Evolutionary conservation across 495 filamentous ascomycete genomes (phyloP).

Genomic region (Bathelium albidoporum): DNA sequence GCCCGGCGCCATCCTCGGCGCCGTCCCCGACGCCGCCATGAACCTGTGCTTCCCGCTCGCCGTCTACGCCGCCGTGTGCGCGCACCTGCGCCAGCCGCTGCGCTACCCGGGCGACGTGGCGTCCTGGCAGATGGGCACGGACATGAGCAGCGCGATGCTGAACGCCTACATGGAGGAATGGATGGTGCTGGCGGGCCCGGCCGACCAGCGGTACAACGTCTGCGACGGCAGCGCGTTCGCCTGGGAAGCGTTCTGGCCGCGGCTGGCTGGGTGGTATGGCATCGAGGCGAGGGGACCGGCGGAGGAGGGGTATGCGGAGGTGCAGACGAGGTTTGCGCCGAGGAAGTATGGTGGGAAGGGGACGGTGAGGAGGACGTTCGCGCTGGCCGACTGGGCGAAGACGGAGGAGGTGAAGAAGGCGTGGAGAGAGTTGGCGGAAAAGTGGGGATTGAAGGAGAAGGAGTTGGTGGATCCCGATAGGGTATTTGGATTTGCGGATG

Average conservation of each 20-base stretch:
- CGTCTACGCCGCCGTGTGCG: conserved; percentile 37
- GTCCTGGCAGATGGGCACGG: conserved; percentile 34
- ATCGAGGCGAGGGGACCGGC: conserved; percentile 23
- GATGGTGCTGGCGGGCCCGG: conserved; percentile 29
- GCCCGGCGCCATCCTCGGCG: conserved; percentile 20
- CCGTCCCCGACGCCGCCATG: conserved; percentile 27
- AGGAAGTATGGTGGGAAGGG: conserved; percentile 18
- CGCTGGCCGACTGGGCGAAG: conserved; percentile 37
- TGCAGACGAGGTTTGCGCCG: conserved; percentile 13
- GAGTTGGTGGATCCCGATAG: conserved; percentile 25
- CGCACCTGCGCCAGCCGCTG: conserved; percentile 27
- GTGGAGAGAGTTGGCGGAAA: conserved; percentile 30
- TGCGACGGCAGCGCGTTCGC: conserved; percentile 36
- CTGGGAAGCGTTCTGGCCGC: conserved; percentile 40
- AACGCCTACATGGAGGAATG: conserved; percentile 41
- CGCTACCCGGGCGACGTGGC: conserved; percentile 32
- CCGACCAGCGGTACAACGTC: conserved; percentile 29
- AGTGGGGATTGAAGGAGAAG: conserved; percentile 23
- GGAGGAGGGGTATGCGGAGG: conserved; percentile 18
- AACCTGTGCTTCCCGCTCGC: conserved; percentile 33
- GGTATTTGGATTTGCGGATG: conserved; percentile 30
- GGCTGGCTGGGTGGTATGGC: conserved; percentile 37
- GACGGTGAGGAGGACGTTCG: conserved; percentile 29
- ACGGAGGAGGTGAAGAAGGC: conserved; percentile 35
- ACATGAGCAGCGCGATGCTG: conserved; percentile 29